Evolutionary conservation across 352 stramenopile genomes (phyloP), one percentile per base, ranked within the genome.

Genomic region (Phytopythium sindhum): DNA sequence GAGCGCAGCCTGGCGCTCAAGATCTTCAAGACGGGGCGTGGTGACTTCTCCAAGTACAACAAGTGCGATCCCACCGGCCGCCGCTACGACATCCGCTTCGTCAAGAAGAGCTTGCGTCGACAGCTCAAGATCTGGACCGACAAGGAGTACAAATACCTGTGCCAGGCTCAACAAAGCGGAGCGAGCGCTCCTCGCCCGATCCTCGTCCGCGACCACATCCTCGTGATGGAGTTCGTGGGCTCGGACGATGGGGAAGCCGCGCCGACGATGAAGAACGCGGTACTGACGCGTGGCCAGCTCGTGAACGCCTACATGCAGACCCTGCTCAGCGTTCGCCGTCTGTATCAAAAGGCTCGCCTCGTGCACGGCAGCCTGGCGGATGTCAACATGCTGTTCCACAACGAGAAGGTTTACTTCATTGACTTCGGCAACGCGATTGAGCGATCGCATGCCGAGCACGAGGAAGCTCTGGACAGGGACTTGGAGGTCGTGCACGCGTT

Each of bases 381-480:
- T 57, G 86, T 80, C 61, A 97, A 86, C 60, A 84, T 97, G 41
- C 70, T 96, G 24, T 83, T 89, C 28, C 73, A 72, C 67, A 80
- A 75, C 48, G 75, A 67, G 29, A 80, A 61, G 56, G 80, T 68
- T 63, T 97, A 64, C 84, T 82, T 98, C 44, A 95, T 95, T 63
- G 90, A 96, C 67, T 93, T 98, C 62, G 83, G 81, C 0, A 81
- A 92, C 48, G 80, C 89, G 14, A 81, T 95, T 17, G 82, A 96
- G 53, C 50, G 61, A 39, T 60, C 72, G 19, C 88, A 96, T 42
- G 68, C 80, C 10, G 66, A 82, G n/a, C 75, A 88, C 24, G 28
- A 63, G 11, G 73, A 84, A 12, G 61, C 88, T 9, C 69, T 98
- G 12, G 62, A 67, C 7, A 75, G 72, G 21, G 90, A 97, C 63